phyloP scores from a whole-genome alignment of 805 yeast genomes.

The Kazachstania psychrophila region DNA sequence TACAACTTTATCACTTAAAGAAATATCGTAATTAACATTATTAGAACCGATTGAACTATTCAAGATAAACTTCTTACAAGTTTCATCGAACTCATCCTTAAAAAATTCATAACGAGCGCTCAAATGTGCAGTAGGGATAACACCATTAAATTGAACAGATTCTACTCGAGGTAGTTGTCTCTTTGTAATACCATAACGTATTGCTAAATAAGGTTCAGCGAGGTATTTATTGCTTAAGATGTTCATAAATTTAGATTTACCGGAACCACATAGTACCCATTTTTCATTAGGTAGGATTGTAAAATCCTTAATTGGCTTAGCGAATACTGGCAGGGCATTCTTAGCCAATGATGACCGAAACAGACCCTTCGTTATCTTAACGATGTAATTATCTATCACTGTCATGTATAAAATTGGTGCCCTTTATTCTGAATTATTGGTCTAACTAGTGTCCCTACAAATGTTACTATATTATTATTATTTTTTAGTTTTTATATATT shows the following conservation, averaged over 20 bases:
- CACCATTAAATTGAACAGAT: slow-evolving; percentile 40
- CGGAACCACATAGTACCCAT: slow-evolving; percentile 36
- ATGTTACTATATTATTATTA: too few relatives aligned
- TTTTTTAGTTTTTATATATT: too few relatives aligned
- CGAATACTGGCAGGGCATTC: slow-evolving; percentile 27
- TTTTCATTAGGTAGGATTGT: slow-evolving; percentile 28
- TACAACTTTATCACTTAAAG: slow-evolving; percentile 18
- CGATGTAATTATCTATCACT: too few relatives aligned
- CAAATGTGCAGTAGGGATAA: slow-evolving; percentile 53
- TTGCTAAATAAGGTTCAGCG: slow-evolving; percentile 16
- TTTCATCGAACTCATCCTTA: slow-evolving; percentile 75
- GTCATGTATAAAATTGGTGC: too few relatives aligned
- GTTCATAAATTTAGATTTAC: slow-evolving; percentile 23
- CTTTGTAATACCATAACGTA: slow-evolving; percentile 6
- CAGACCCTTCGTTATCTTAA: slow-evolving; percentile 25
- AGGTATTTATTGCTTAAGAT: slow-evolving; percentile 21
- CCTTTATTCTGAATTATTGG: too few relatives aligned
- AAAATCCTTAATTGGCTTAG: slow-evolving; percentile 14
- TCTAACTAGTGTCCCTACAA: too few relatives aligned
- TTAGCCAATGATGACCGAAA: slow-evolving; percentile 32
- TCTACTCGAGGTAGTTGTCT: slow-evolving; percentile 10
- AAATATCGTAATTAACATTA: slow-evolving; percentile 32
- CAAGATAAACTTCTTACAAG: slow-evolving; percentile 52
- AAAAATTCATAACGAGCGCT: slow-evolving; percentile 85
- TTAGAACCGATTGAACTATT: slow-evolving; percentile 39